Percentiles rank a stretch among this genome's conserved stretches.
Conservation (phyloP, 148 eudicot genomes). For the Euryodendron excelsum region DNA sequence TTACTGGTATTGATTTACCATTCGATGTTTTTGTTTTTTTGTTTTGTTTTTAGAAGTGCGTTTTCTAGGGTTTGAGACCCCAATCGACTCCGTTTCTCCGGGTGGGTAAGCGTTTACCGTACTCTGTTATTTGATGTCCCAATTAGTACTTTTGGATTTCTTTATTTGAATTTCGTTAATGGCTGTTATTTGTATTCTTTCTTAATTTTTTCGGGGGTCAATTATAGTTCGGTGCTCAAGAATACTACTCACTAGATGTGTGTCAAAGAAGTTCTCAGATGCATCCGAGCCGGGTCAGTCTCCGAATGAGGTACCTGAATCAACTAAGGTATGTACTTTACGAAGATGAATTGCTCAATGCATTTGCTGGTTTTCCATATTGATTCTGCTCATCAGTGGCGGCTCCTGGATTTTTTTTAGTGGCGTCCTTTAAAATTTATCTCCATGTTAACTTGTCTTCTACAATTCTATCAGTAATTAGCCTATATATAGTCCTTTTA, state of each 20-base stretch:
- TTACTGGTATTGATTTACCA: too few relatives aligned
- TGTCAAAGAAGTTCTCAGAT: slow-evolving; percentile 15
- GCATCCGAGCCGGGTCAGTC: slow-evolving; percentile 15
- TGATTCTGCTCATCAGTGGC: background rate
- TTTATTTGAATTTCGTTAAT: background rate
- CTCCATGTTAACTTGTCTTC: too few relatives aligned
- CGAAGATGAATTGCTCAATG: background rate
- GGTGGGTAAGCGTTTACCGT: background rate
- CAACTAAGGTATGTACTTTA: slow-evolving; percentile 24
- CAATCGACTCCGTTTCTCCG: background rate
- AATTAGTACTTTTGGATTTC: background rate
- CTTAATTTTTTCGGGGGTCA: background rate
- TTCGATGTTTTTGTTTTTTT: background rate
- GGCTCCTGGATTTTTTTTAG: too few relatives aligned
- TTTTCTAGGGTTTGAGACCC: background rate
- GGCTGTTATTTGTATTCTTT: background rate
- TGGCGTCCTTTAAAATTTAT: too few relatives aligned
- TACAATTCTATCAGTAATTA: too few relatives aligned
- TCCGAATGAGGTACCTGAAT: slow-evolving; percentile 7
- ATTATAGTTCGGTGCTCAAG: slow-evolving; percentile 25
- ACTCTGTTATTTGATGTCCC: background rate
- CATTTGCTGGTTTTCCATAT: background rate
- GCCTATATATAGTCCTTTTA: too few relatives aligned
- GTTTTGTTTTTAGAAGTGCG: background rate
- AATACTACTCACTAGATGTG: slow-evolving; percentile 21